A percentile compares a stretch with the other conserved stretches of the same genome.
Evolutionary conservation across 257 asterid genomes (phyloP).

Genomic region (Euphrasia confusa): DNA sequence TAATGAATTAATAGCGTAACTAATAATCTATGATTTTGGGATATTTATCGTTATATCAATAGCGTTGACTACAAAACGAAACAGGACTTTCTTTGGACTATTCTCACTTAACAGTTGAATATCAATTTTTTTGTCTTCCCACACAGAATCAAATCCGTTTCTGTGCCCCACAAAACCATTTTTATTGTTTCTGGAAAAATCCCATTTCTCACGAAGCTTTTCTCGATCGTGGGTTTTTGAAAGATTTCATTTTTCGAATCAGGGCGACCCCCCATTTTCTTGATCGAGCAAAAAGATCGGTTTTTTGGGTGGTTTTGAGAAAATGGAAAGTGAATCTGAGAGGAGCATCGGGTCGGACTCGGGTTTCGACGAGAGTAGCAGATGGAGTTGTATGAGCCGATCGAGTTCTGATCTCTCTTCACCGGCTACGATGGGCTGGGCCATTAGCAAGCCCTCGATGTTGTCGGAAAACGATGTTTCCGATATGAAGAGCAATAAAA

Average conservation of each 20-base stretch:
- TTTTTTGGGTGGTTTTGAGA: conserved; percentile 9
- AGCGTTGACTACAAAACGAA: too few relatives aligned
- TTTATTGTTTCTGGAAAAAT: too few relatives aligned
- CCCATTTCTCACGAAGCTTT: too few relatives aligned
- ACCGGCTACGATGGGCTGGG: conserved; percentile 53
- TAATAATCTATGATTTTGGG: too few relatives aligned
- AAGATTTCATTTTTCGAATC: not conserved
- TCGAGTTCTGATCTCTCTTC: conserved; percentile 47
- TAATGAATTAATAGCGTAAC: too few relatives aligned
- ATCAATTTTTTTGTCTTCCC: too few relatives aligned
- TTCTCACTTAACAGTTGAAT: too few relatives aligned
- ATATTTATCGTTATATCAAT: too few relatives aligned
- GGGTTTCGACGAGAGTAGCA: conserved; percentile 24
- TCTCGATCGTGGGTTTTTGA: too few relatives aligned
- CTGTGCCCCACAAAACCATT: too few relatives aligned
- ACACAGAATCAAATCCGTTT: too few relatives aligned
- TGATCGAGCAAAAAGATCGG: conserved; percentile 14
- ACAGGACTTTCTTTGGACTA: too few relatives aligned
- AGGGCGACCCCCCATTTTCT: not conserved
- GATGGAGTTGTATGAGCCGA: conserved; percentile 37
- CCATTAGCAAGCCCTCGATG: conserved; percentile 40
- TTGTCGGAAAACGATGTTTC: conserved; percentile 33
- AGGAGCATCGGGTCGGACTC: conserved; percentile 33
- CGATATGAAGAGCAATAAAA: conserved; percentile 24
- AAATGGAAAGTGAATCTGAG: conserved; percentile 48